Percentiles rank a stretch among this genome's conserved stretches.
phyloP scores from a whole-genome alignment of 305 asterid genomes.

The Coffea humblotiana region DNA sequence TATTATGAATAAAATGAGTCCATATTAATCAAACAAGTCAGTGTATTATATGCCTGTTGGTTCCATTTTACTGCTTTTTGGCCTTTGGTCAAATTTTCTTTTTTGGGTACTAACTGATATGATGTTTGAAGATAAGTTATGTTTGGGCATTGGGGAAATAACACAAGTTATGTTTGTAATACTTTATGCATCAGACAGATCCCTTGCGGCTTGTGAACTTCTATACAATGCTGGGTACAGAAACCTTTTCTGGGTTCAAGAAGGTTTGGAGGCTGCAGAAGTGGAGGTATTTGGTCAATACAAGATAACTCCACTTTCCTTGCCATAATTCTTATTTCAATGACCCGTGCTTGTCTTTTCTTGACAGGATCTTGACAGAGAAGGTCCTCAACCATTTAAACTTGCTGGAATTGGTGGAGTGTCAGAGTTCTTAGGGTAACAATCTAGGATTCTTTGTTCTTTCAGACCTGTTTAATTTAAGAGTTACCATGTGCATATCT shows the following conservation, averaged over 20 bases:
- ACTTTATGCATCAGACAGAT: conserved; percentile 57
- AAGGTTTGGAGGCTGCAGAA: conserved; percentile 94
- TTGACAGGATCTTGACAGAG: conserved; percentile 88
- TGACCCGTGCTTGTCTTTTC: not conserved
- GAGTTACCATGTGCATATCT: not conserved
- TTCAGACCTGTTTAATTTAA: not conserved
- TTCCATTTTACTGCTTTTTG: not conserved
- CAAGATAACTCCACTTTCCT: not conserved
- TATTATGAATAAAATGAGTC: not conserved
- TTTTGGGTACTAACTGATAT: not conserved
- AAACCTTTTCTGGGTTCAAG: conserved; percentile 91
- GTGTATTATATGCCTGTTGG: not conserved
- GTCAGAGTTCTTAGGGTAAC: conserved; percentile 93
- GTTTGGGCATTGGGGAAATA: not conserved
- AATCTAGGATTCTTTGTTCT: conserved; percentile 10
- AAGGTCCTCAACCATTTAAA: conserved; percentile 87
- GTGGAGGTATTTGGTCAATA: conserved; percentile 55
- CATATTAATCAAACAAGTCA: not conserved
- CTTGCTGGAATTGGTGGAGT: conserved; percentile 98
- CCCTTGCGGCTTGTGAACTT: conserved; percentile 97
- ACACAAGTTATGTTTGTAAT: conserved; percentile 5
- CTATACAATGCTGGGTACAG: conserved; percentile 74
- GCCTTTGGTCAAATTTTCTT: not conserved
- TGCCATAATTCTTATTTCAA: conserved; percentile 2
- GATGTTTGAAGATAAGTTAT: not conserved